phyloP scores from a whole-genome alignment of 1,139 yeast species.

The Eremothecium sinecaudum region DNA sequence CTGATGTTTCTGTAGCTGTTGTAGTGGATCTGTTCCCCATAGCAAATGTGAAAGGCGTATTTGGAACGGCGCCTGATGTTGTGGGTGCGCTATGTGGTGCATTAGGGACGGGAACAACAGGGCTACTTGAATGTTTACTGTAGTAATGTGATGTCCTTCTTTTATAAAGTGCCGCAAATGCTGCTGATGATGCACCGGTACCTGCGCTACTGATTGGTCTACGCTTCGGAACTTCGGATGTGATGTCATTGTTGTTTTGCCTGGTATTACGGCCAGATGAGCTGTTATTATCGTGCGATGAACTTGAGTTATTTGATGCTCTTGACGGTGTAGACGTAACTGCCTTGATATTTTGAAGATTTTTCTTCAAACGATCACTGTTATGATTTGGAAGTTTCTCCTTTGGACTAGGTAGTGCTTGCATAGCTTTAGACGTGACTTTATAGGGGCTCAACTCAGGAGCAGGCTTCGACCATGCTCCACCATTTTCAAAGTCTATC shows the following conservation, averaged over 20 bases:
- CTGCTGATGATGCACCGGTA: conserved; percentile 32
- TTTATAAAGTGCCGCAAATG: conserved; percentile 25
- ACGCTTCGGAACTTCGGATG: conserved; percentile 5
- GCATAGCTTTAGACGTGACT: conserved; percentile 38
- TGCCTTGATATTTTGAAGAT: conserved; percentile 5
- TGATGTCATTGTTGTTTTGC: too few species aligned
- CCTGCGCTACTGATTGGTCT: conserved; percentile 9
- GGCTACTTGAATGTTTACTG: too few species aligned
- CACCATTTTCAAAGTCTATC: conserved; percentile 49
- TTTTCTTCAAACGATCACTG: not conserved
- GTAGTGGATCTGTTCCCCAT: not conserved
- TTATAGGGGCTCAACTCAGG: conserved; percentile 76
- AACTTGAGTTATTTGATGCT: conserved; percentile 14
- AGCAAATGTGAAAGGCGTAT: too few species aligned
- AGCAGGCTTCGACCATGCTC: conserved; percentile 60
- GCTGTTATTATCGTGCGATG: conserved; percentile 21
- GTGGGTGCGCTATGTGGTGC: conserved; percentile 3
- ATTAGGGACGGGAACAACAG: too few species aligned
- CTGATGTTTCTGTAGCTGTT: not conserved
- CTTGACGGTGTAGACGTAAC: conserved; percentile 8
- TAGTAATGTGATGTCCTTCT: conserved; percentile 10
- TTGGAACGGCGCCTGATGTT: not conserved
- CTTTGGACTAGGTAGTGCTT: conserved; percentile 32
- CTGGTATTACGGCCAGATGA: too few species aligned
- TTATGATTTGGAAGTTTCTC: conserved; percentile 10